Percentiles rank a stretch among this genome's conserved stretches.
These are phyloP conservation scores for Elaeis guineensis DNA, from an alignment of 176 grass and related monocot species.

Conservation along the genomic window DNA sequence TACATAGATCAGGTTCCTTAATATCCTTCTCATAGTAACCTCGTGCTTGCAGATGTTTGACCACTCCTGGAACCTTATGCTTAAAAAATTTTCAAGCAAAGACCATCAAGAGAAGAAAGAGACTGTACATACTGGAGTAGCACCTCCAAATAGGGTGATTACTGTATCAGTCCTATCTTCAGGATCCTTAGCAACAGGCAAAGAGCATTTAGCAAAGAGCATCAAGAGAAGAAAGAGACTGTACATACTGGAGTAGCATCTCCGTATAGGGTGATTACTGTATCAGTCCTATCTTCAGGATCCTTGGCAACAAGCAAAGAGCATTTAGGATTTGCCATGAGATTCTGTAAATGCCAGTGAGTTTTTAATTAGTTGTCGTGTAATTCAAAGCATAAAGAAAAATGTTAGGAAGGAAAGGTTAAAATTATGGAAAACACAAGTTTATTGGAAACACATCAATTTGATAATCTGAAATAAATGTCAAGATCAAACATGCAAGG, in stretches of 20 bases:
- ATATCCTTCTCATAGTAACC: too few relatives aligned
- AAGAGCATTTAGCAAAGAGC: constrained; percentile 43
- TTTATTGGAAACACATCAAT: background rate
- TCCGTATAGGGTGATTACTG: constrained; percentile 81
- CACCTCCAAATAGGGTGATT: constrained; percentile 87
- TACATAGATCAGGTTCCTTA: too few relatives aligned
- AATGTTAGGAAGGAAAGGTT: too few relatives aligned
- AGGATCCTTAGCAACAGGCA: constrained; percentile 79
- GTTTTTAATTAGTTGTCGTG: background rate
- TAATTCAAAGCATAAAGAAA: too few relatives aligned
- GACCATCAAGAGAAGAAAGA: constrained; percentile 3
- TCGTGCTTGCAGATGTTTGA: too few relatives aligned
- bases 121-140: constrained; percentile 43
- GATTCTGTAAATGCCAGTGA: constrained; percentile 46
- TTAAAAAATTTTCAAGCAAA: too few relatives aligned
- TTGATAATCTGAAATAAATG: too few relatives aligned
- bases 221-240: constrained; percentile 11
- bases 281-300: constrained; percentile 92
- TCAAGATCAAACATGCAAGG: too few relatives aligned
- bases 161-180: constrained; percentile 94
- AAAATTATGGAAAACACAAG: too few relatives aligned
- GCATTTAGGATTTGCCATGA: constrained; percentile 67
- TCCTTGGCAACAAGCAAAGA: constrained; percentile 85
- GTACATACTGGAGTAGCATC: constrained; percentile 59
- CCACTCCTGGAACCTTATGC: too few relatives aligned